Base-by-base conservation (phyloP, 768 basidiomycete genomes). In the Termitomyces bulborhizus region DNA sequence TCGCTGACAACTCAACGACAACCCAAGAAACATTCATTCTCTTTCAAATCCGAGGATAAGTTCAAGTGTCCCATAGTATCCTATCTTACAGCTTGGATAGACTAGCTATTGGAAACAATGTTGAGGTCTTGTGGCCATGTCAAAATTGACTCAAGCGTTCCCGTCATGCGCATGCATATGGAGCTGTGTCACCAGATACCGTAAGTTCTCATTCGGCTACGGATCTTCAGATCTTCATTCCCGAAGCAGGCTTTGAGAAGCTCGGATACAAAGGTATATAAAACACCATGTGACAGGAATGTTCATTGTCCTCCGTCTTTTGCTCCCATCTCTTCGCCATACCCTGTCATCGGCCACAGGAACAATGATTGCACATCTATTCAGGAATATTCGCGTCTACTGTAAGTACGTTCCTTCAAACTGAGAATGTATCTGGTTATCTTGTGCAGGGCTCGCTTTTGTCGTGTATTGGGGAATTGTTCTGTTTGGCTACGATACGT, bases 401-500 rank as follows among this genome's bases (percentile, higher is more conserved):
- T n/a, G n/a, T n/a, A n/a, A n/a, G n/a, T n/a, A n/a, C n/a, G n/a
- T n/a, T n/a, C n/a, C 39, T 3, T 3, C 27, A 18, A 16, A n/a
- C 36, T 21, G 5, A 21, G 48, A 6, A 12, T n/a, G n/a, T n/a
- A n/a, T n/a, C n/a, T n/a, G n/a, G n/a, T n/a, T n/a, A n/a, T n/a
- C n/a, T n/a, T n/a, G 5, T 39, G 12, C 16, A 65, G 64, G 64
- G 63, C 56, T 65, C 29, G 64, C 64, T 15, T 65, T 63, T 31
- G 53, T 65, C 41, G 64, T 59, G 24, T 65, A 63, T 31, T 65
- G 64, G 62, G 64, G 64, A 3, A 65, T 63, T 4, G 57, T 62
- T 13, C 54, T 65, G 4, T 65, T 63, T 42, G 64, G 64, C 47
- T 65, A 65, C 50, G 64, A 65, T 54, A 65, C 62, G 62, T 65